Evolutionary conservation across 2,329 filamentous ascomycete species (phyloP).

Genomic region (Chrysosphaeria jannelii): DNA sequence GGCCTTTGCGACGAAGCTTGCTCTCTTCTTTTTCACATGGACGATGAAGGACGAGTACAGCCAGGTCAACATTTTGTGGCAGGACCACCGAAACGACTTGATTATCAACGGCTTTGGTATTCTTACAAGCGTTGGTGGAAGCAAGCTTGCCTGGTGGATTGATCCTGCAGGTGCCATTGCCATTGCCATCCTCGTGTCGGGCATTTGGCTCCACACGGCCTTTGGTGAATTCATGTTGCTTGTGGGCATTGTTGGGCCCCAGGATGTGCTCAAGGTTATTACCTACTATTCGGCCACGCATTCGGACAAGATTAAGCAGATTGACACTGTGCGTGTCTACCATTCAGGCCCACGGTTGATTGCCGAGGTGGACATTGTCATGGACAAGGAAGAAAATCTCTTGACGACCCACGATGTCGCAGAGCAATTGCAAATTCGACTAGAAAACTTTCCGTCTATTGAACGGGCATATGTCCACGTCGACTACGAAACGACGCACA

Average conservation of each 20-base stretch:
- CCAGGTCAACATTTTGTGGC: conserved; percentile 77
- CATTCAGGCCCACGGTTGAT: conserved; percentile 70
- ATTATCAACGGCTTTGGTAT: conserved; percentile 87
- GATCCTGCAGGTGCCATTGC: conserved; percentile 77
- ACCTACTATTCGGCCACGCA: conserved; percentile 93
- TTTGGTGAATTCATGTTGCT: conserved; percentile 74
- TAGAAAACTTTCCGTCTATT: conserved; percentile 73
- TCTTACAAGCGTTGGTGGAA: conserved; percentile 67
- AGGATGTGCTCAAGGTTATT: conserved; percentile 69
- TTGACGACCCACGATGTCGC: conserved; percentile 71
- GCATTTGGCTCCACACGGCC: conserved; percentile 59
- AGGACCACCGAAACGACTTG: conserved; percentile 93
- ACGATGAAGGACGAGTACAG: conserved; percentile 70
- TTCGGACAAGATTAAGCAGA: conserved; percentile 47
- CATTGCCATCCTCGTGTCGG: conserved; percentile 47
- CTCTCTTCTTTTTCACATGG: conserved; percentile 77
- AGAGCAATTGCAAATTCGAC: conserved; percentile 76
- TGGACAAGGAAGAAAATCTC: conserved; percentile 46
- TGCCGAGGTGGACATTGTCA: conserved; percentile 88
- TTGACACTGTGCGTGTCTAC: conserved; percentile 87
- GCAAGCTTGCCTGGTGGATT: conserved; percentile 78
- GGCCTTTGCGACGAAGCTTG: conserved; percentile 62
- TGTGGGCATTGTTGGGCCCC: conserved; percentile 65
- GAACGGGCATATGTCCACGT: conserved; percentile 92
- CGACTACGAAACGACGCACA: conserved; percentile 88